Conservation (phyloP, 106 monocot species). For the Ottelia alismoides region DNA sequence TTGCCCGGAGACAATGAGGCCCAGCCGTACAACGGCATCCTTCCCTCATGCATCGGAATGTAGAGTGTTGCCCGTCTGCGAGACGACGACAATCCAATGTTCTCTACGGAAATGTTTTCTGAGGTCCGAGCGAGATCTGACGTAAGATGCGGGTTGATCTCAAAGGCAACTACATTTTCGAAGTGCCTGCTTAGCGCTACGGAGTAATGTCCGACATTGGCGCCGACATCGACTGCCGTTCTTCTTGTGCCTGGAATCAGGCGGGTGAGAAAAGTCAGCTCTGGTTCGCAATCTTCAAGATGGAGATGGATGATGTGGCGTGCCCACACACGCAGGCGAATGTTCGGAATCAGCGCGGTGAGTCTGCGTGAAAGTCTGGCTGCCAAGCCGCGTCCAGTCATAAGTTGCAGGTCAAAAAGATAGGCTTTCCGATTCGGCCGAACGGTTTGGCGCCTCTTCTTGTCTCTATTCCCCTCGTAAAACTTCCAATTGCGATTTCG, state of each 20-base stretch:
- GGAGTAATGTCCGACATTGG: neutral
- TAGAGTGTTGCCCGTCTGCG: neutral
- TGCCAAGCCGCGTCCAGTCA: too few species aligned
- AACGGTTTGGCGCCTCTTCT: too few species aligned
- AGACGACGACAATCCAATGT: neutral
- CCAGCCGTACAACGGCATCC: neutral
- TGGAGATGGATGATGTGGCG: too few species aligned
- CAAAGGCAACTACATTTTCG: neutral
- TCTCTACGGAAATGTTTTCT: neutral
- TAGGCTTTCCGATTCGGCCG: too few species aligned
- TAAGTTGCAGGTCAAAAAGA: too few species aligned
- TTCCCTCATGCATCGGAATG: neutral
- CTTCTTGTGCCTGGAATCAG: neutral
- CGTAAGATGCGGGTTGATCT: neutral
- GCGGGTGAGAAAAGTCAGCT: neutral
- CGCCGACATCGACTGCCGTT: neutral
- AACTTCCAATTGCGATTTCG: too few species aligned
- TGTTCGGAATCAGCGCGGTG: too few species aligned
- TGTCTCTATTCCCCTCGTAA: too few species aligned
- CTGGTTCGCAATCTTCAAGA: neutral
- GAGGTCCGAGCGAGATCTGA: neutral
- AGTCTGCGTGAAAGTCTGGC: too few species aligned
- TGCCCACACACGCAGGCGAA: neutral
- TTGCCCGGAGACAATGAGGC: neutral
- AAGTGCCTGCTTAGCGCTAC: neutral